These are phyloP conservation scores for Lentinula guzmanii DNA, from an alignment of 768 basidiomycete species.

Conservation along the genomic window DNA sequence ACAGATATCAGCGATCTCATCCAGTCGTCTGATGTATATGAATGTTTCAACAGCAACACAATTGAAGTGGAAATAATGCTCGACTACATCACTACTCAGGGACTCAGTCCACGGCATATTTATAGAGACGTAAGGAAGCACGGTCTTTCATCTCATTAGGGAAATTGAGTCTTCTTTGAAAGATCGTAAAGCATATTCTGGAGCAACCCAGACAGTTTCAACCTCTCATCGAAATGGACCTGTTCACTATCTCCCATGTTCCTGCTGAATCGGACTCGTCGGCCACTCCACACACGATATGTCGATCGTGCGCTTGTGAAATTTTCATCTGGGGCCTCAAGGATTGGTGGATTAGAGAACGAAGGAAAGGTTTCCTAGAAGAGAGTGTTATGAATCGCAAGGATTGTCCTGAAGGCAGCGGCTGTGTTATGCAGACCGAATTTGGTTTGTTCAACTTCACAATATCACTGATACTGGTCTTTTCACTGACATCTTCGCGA, in stretches of 20 bases:
- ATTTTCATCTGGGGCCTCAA: conserved; percentile 69
- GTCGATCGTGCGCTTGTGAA: conserved; percentile 70
- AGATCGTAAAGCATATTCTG: conserved; percentile 62
- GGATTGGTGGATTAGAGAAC: conserved; percentile 81
- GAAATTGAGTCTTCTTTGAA: not conserved
- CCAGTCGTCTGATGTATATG: conserved; percentile 71
- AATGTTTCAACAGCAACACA: conserved; percentile 71
- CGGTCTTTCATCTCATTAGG: not conserved
- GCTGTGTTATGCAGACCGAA: conserved; percentile 59
- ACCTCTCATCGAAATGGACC: conserved; percentile 60
- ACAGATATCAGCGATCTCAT: conserved; percentile 69
- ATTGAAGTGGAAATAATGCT: conserved; percentile 82
- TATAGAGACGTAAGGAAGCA: conserved; percentile 49
- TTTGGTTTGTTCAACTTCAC: conserved; percentile 39
- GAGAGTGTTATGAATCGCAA: conserved; percentile 48
- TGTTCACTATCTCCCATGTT: conserved; percentile 60
- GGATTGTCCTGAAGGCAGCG: conserved; percentile 62
- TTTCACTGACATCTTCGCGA: conserved; percentile 5
- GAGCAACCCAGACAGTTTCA: conserved; percentile 58
- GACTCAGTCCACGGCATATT: conserved; percentile 62
- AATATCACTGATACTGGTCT: not conserved
- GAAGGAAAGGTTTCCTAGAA: conserved; percentile 61
- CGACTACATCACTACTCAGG: conserved; percentile 64
- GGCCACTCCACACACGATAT: conserved; percentile 56
- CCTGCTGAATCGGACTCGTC: conserved; percentile 32